Conservation (phyloP, 176 grass and related monocot species). For the Typha latifolia region DNA sequence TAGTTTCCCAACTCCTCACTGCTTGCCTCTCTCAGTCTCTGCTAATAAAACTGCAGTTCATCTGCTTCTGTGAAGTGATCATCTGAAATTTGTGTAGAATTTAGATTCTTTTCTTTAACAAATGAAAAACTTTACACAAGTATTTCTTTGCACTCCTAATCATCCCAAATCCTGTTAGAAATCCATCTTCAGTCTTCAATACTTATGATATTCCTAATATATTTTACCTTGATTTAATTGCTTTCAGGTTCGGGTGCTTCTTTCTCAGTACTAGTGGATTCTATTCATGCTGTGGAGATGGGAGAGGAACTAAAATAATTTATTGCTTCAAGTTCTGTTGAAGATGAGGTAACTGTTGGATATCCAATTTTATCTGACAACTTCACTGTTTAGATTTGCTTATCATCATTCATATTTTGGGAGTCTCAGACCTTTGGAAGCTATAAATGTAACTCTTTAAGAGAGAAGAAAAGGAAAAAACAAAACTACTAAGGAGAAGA, state of each 20-base stretch:
- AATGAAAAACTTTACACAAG: too few species aligned
- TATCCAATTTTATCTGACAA: neutral
- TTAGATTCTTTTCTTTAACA: too few species aligned
- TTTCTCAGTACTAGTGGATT: conserved; percentile 46
- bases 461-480: neutral
- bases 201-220: too few species aligned
- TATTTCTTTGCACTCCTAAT: too few species aligned
- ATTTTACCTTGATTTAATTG: neutral
- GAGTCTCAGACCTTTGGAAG: neutral
- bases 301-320: conserved; percentile 19
- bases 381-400: neutral
- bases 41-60: too few species aligned
- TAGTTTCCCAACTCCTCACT: too few species aligned
- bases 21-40: too few species aligned
- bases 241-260: conserved; percentile 52
- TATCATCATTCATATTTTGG: conserved; percentile 15
- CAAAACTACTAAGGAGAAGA: neutral
- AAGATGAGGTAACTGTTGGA: conserved; percentile 37
- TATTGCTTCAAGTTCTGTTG: conserved; percentile 1
- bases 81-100: too few species aligned
- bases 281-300: conserved; percentile 58
- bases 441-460: neutral
- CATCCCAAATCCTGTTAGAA: too few species aligned
- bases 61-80: too few species aligned
- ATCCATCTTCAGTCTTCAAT: too few species aligned